Evolutionary conservation across 2,329 filamentous ascomycete species (phyloP), one percentile per base, ranked within the genome.

Genomic region (Fonsecaea erecta): DNA sequence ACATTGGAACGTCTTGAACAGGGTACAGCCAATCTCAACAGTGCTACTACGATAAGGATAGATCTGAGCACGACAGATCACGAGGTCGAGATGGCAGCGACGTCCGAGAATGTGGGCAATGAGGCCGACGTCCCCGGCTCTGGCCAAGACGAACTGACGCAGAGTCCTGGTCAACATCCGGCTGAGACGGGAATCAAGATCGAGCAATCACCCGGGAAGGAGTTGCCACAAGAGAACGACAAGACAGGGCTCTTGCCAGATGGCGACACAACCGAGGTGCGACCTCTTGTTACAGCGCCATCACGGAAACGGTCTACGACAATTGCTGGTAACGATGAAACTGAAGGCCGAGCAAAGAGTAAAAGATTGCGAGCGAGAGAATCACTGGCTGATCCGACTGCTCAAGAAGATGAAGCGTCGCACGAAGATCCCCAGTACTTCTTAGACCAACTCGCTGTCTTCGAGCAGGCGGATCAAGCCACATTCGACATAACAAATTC

Each of bases 291-390:
- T n/a, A 8, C 12, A 28, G 18, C 46, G 24, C 46, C 58, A n/a
- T 54, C 64, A 28, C 81, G 86, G 21, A 89, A 89, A 74, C 80
- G 87, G 63, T 88, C 86, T 2, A 85, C 84, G 14, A 84, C 87
- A 58, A 85, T 83, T 21, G 84, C 85, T 55, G 85, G 84, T 9
- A 79, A 87, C 30, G 81, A 86, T 1, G 87, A 88, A 58, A 80
- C 79, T 12, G 83, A 83, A 56, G 81, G 82, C 21, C 81, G 86
- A 54, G 77, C 79, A 12, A 86, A 86, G 71, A 88, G 86, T 73
- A 86, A 86, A 71, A 82, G 87, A 37, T 83, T 86, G 18, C 83
- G 86, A 59, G 85, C 85, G 32, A 81, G 87, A 66, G 86, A 88
- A 68, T 84, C 84, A 8, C 78, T 83, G 56, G 79, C 78, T 6